These are phyloP conservation scores for Thymus quinquecostatus DNA, from an alignment of 257 asterid species.

Conservation along the genomic window DNA sequence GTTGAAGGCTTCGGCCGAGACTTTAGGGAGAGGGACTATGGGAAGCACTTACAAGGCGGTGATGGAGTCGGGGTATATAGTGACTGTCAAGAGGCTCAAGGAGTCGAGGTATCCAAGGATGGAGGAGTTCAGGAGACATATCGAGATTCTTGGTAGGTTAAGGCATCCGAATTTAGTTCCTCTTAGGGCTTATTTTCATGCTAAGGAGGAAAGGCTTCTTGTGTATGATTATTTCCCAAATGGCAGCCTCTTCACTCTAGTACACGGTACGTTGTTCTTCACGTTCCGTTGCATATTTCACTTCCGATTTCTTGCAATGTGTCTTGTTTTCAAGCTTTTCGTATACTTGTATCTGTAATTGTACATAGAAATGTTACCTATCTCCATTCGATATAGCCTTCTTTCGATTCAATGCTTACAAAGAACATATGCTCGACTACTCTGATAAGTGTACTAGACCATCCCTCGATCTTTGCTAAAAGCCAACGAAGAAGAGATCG, in stretches of 20 bases:
- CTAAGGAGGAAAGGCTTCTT: conserved; percentile 87
- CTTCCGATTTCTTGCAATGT: conserved; percentile 3
- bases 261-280: conserved; percentile 61
- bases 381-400: neutral
- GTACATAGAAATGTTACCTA: neutral
- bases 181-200: conserved; percentile 92
- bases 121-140: conserved; percentile 84
- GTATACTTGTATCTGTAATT: neutral
- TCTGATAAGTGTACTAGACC: neutral
- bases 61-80: conserved; percentile 95
- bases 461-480: too few species aligned
- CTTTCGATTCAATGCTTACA: neutral
- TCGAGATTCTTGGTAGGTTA: conserved; percentile 77
- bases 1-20: conserved; percentile 96
- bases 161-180: conserved; percentile 93
- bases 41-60: conserved; percentile 97
- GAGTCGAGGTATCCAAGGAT: conserved; percentile 77
- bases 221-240: conserved; percentile 95
- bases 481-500: too few species aligned
- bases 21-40: conserved; percentile 84
- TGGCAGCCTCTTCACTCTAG: conserved; percentile 92
- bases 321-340: neutral
- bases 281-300: neutral
- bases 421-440: neutral
- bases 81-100: conserved; percentile 90